Conservation (phyloP, 2,329 filamentous ascomycete species). For the Ophiostoma himal-ulmi region DNA sequence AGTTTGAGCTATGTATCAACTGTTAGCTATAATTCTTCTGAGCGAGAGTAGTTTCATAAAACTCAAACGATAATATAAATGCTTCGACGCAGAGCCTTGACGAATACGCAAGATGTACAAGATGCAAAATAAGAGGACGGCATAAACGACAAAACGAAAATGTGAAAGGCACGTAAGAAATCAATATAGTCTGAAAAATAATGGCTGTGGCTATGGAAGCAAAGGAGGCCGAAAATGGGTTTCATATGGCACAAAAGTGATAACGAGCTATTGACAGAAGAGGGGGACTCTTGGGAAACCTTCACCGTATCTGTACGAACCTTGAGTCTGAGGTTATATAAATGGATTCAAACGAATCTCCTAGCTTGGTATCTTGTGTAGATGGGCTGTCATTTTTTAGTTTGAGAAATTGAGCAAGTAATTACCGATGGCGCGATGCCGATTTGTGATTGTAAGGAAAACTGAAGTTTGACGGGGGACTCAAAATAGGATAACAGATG, state of each 20-base stretch:
- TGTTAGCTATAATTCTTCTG: not conserved
- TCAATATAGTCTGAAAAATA: not conserved
- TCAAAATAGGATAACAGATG: not conserved
- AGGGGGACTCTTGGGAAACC: not conserved
- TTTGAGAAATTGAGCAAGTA: not conserved
- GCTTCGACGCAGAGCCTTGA: too few relatives aligned
- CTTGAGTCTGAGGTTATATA: not conserved
- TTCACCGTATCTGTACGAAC: not conserved
- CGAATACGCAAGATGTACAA: not conserved
- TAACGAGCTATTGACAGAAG: too few relatives aligned
- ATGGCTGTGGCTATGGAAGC: not conserved
- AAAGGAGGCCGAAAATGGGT: not conserved
- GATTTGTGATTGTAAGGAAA: not conserved
- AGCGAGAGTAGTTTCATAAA: not conserved
- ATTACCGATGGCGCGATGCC: not conserved
- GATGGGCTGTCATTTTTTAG: not conserved
- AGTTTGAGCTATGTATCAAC: not conserved
- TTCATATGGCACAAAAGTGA: too few relatives aligned
- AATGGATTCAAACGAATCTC: not conserved
- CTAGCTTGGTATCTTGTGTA: not conserved
- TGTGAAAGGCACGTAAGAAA: not conserved
- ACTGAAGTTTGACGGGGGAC: not conserved
- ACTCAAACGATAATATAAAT: not conserved
- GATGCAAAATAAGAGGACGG: not conserved
- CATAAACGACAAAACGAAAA: not conserved